These are phyloP conservation scores for Pythium coloratum DNA, from an alignment of 352 stramenopile genomes.

Conservation along the genomic window DNA sequence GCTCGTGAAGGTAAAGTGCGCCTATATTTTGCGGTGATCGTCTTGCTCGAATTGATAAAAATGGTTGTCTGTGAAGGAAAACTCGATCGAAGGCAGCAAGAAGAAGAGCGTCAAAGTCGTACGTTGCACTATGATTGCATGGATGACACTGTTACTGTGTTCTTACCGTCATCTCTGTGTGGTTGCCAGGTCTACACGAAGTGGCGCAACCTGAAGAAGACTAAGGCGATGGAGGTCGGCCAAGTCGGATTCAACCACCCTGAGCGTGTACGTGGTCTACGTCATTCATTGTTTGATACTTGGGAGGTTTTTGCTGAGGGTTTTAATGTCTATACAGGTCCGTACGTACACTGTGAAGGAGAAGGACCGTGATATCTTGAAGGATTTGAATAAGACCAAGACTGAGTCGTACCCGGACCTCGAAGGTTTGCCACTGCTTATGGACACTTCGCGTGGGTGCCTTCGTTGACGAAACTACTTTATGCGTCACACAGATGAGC, in stretches of 20 bases:
- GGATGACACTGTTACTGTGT: background rate
- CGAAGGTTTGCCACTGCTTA: constrained; percentile 43
- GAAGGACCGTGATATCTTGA: constrained; percentile 87
- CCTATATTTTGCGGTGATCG: no score
- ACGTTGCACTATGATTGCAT: constrained; percentile 7
- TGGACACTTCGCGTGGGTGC: background rate
- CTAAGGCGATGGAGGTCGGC: constrained; percentile 87
- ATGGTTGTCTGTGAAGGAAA: constrained; percentile 49
- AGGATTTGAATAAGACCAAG: constrained; percentile 88
- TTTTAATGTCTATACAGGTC: constrained; percentile 38
- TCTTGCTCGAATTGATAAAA: background rate
- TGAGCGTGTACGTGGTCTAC: constrained; percentile 41
- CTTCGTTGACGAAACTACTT: background rate
- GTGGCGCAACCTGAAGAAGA: constrained; percentile 93
- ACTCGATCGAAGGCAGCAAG: constrained; percentile 95
- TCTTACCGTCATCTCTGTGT: background rate
- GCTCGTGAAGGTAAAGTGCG: constrained; percentile 81
- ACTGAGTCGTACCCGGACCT: constrained; percentile 70
- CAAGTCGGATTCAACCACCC: constrained; percentile 86
- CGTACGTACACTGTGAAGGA: constrained; percentile 72
- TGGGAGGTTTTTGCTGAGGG: background rate
- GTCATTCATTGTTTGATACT: no score
- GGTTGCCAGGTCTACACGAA: constrained; percentile 86
- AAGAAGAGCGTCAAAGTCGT: constrained; percentile 87
- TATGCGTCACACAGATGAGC: constrained; percentile 45